Conservation (phyloP, 2,329 filamentous ascomycete species). For the Coniochaeta sp. region DNA sequence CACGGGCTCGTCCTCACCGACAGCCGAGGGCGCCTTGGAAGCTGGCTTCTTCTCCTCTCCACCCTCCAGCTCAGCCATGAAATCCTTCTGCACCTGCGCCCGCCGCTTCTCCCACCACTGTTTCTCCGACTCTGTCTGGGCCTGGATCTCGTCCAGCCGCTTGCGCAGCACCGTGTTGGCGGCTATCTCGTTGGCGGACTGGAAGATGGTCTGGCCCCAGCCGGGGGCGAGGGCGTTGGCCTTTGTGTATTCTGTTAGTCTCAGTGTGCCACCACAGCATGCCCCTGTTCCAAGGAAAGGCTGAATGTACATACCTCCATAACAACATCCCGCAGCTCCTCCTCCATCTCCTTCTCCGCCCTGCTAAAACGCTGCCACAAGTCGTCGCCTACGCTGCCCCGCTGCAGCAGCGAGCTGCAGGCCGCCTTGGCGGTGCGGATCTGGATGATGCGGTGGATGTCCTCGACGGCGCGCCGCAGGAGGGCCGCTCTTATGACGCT, state of each 20-base stretch:
- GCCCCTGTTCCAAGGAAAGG: no score
- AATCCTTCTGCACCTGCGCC: constrained; percentile 63
- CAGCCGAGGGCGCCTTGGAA: constrained; percentile 23
- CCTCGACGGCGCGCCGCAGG: constrained; percentile 81
- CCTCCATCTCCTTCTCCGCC: constrained; percentile 96
- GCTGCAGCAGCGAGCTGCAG: constrained; percentile 72
- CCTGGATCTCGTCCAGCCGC: constrained; percentile 67
- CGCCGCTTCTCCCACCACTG: constrained; percentile 89
- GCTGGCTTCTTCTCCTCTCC: constrained; percentile 39
- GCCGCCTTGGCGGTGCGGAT: constrained; percentile 85
- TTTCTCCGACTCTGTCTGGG: constrained; percentile 66
- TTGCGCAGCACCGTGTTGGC: constrained; percentile 73
- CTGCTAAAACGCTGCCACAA: constrained; percentile 87
- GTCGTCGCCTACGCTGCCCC: constrained; percentile 92
- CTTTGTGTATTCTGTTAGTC: no score
- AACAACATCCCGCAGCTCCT: constrained; percentile 89
- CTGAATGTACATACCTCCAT: no score
- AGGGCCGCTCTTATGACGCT: constrained; percentile 83
- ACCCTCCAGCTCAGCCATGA: constrained; percentile 78
- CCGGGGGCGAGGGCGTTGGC: constrained; percentile 82
- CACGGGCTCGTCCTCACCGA: constrained; percentile 69
- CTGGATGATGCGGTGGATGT: constrained; percentile 86
- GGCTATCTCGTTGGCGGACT: constrained; percentile 92
- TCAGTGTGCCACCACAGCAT: no score
- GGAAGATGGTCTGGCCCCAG: constrained; percentile 95